Conservation (phyloP, 2,329 filamentous ascomycete species). For the Knufia petricola region DNA sequence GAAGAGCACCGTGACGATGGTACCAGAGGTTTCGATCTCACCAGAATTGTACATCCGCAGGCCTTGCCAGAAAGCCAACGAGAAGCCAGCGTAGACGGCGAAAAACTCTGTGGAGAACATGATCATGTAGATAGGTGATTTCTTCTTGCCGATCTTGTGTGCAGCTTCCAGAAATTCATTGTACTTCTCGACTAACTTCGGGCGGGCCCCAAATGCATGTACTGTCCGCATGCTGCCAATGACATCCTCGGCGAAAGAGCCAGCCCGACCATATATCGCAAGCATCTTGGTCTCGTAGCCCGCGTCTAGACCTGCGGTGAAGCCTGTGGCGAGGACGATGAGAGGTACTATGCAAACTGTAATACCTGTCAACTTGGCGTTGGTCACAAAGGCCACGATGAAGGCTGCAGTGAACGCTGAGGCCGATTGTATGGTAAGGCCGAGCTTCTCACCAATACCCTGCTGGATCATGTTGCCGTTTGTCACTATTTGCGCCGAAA, state of each 20-base stretch:
- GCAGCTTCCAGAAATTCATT: slow-evolving; percentile 18
- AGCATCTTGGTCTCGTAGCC: slow-evolving; percentile 20
- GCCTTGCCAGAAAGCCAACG: slow-evolving; percentile 28
- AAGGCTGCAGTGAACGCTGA: slow-evolving; percentile 22
- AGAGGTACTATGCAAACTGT: slow-evolving; percentile 18
- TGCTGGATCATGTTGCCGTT: slow-evolving; percentile 25
- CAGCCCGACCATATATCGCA: slow-evolving; percentile 18
- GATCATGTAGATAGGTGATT: slow-evolving; percentile 16
- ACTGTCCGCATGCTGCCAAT: slow-evolving; percentile 18
- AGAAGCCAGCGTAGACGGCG: slow-evolving; percentile 26
- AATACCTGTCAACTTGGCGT: slow-evolving; percentile 24
- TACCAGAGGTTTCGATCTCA: slow-evolving; percentile 17
- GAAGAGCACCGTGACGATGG: slow-evolving; percentile 23
- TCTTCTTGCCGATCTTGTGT: slow-evolving; percentile 16
- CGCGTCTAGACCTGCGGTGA: slow-evolving; percentile 15
- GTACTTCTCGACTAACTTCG: slow-evolving; percentile 16
- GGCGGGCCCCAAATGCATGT: slow-evolving; percentile 22
- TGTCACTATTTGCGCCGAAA: slow-evolving; percentile 25
- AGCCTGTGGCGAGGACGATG: slow-evolving; percentile 14
- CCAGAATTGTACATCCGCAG: slow-evolving; percentile 23
- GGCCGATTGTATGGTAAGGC: slow-evolving; percentile 18
- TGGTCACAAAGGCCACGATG: slow-evolving; percentile 21
- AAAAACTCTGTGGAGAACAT: slow-evolving; percentile 22
- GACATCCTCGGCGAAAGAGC: slow-evolving; percentile 20
- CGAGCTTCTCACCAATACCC: slow-evolving; percentile 23